Conservation (phyloP, 305 asterid genomes). For the Fraxinus ornus region DNA sequence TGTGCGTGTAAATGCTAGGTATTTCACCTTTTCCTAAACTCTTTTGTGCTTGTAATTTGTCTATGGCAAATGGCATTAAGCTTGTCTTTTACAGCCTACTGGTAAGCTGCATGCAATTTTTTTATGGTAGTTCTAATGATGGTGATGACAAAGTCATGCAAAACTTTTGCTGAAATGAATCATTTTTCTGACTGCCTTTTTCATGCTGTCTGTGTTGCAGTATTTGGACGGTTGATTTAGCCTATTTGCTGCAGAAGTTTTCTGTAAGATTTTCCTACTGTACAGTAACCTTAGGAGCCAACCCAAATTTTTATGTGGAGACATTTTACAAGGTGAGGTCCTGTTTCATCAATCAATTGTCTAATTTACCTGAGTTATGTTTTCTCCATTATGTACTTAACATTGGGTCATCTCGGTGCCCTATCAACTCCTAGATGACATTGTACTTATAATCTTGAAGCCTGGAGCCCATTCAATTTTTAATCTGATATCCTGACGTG, state of each 20-base stretch:
- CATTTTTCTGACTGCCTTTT: constrained; percentile 28
- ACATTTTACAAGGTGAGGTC: constrained; percentile 76
- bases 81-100: background rate
- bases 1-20: background rate
- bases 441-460: background rate
- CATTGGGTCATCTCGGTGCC: background rate
- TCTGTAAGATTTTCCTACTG: constrained; percentile 75
- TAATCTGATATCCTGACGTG: background rate
- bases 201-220: constrained; percentile 47
- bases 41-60: constrained; percentile 10
- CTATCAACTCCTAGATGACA: background rate
- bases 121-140: background rate
- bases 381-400: background rate
- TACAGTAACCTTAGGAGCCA: constrained; percentile 94
- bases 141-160: constrained; percentile 10
- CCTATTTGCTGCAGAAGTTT: constrained; percentile 86
- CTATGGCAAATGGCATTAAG: background rate
- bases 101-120: constrained; percentile 13
- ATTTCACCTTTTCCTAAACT: constrained; percentile 8
- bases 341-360: constrained; percentile 13
- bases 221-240: constrained; percentile 98
- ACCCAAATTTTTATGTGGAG: constrained; percentile 88
- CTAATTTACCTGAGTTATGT: background rate
- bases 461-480: background rate
- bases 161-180: constrained; percentile 10